Evolutionary conservation across 148 eudicot genomes (phyloP), one percentile per base, ranked within the genome.

Genomic region (Limonium bicolor): DNA sequence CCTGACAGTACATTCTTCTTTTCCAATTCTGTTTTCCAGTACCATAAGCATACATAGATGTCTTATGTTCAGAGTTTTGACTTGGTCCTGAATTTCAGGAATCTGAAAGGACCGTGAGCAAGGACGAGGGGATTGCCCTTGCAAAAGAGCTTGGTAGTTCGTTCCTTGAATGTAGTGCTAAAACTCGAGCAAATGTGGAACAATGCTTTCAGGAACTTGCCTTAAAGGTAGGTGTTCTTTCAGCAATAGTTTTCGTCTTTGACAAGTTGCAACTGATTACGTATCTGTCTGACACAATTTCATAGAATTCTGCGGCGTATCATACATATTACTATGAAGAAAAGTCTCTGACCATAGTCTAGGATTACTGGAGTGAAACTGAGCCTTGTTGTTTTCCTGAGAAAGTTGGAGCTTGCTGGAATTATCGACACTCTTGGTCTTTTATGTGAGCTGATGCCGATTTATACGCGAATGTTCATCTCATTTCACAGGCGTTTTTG

Each of bases 131-230:
- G 12, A 51, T 65, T 28, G 72, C 84, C 55, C 84, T 84, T 38
- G 94, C 97, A 26, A 73, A 77, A 64, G 87, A 90, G 58, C 76
- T 66, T 35, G 87, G 87, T 20, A 59, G 84, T 58, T 59, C 84
- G 27, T 90, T 84, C 59, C 73, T 75, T 17, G 97, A 90, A 58
- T 84, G 95, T 53, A 84, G 97, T 51, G 97, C 97, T 39, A 84
- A 56, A 71, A 80, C 95, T 33, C 81, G 94, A 59, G 80, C 77
- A 65, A 90, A 84, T 56, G 93, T 90, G 51, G 82, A 77, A 51
- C 78, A 62, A 39, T 80, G 95, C 70, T 84, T 90, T 64, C 75
- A 72, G 66, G 93, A 88, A 68, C 92, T 88, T 40, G 84, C 92
- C 25, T 54, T 84, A 41, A 84, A 90, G 95, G 97, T 84, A 69